Percentiles rank a stretch among this genome's conserved stretches.
Evolutionary conservation across 495 filamentous ascomycete genomes (phyloP).

Genomic region (Antarctomyces pellizariae): DNA sequence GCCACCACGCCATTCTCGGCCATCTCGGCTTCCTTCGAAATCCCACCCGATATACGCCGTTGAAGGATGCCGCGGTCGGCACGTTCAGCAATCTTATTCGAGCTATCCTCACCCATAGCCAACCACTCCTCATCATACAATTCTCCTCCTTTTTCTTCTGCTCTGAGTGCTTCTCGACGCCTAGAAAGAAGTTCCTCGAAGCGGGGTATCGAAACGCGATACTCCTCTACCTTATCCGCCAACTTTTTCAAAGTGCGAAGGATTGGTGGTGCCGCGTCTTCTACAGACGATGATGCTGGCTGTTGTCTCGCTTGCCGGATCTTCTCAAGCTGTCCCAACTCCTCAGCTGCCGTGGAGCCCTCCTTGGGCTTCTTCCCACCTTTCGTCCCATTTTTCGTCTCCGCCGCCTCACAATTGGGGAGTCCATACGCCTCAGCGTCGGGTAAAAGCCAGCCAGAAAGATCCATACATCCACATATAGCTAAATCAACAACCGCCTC

Average conservation of each 20-base stretch:
- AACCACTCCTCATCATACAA: no score
- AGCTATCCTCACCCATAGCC: no score
- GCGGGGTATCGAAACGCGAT: slow-evolving; percentile 43
- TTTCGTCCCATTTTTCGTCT: slow-evolving; percentile 20
- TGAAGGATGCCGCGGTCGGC: background rate
- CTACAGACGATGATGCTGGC: slow-evolving; percentile 25
- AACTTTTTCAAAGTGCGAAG: slow-evolving; percentile 29
- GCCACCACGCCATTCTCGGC: slow-evolving; percentile 15
- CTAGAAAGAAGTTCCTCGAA: slow-evolving; percentile 58
- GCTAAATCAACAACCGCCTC: slow-evolving; percentile 61
- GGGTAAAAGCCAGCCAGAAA: slow-evolving; percentile 79
- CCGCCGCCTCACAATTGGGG: no score
- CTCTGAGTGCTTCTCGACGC: slow-evolving; percentile 41
- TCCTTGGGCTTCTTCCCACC: slow-evolving; percentile 4
- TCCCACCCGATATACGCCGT: slow-evolving; percentile 7
- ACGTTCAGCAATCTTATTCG: slow-evolving; percentile 11
- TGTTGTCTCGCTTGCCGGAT: slow-evolving; percentile 24
- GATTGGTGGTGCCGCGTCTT: slow-evolving; percentile 22
- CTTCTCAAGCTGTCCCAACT: slow-evolving; percentile 20
- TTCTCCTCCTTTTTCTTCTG: slow-evolving; percentile 18
- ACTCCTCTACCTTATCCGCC: slow-evolving; percentile 37
- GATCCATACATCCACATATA: slow-evolving; percentile 54
- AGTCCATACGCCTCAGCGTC: slow-evolving; percentile 41
- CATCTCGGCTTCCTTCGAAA: slow-evolving; percentile 12
- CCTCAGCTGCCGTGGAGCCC: slow-evolving; percentile 14